Conservation (phyloP, 2,329 filamentous ascomycete species). For the Nectriaceae sp. region DNA sequence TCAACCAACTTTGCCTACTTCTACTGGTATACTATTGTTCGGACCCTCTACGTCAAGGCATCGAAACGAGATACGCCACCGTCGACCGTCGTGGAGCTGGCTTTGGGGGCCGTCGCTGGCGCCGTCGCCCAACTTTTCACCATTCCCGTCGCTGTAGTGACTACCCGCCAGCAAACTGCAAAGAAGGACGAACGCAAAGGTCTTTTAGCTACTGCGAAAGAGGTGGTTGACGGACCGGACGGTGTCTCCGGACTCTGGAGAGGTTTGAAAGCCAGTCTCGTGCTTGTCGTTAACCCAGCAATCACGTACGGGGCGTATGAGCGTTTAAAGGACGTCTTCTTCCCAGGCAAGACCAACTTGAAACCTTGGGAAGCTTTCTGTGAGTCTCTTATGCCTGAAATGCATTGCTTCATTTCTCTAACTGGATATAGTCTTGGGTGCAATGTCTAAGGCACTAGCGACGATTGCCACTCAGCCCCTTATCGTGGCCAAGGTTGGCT, state of each 20-base stretch:
- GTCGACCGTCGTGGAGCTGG: constrained; percentile 79
- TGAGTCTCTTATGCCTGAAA: constrained; percentile 51
- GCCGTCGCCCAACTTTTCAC: constrained; percentile 94
- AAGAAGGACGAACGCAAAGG: constrained; percentile 82
- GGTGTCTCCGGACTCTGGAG: constrained; percentile 89
- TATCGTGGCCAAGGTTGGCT: constrained; percentile 95
- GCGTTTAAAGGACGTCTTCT: constrained; percentile 75
- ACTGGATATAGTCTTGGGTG: constrained; percentile 70
- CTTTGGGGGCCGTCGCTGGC: constrained; percentile 83
- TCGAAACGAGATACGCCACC: constrained; percentile 56
- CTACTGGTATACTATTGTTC: constrained; percentile 95
- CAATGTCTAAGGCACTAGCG: constrained; percentile 88
- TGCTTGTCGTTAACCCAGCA: constrained; percentile 92
- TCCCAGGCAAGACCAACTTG: constrained; percentile 73
- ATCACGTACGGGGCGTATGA: constrained; percentile 99
- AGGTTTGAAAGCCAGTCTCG: constrained; percentile 91
- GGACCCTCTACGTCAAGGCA: constrained; percentile 73
- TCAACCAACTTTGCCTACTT: constrained; percentile 99
- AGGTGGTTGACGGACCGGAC: constrained; percentile 89
- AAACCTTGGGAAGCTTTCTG: constrained; percentile 87
- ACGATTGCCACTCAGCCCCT: constrained; percentile 92
- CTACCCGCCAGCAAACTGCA: constrained; percentile 94
- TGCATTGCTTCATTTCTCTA: constrained; percentile 3
- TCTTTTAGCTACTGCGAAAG: constrained; percentile 80
- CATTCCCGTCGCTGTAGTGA: constrained; percentile 93